Evolutionary conservation across 306 rosid genomes (phyloP).

Genomic region (Carpinus viminea): DNA sequence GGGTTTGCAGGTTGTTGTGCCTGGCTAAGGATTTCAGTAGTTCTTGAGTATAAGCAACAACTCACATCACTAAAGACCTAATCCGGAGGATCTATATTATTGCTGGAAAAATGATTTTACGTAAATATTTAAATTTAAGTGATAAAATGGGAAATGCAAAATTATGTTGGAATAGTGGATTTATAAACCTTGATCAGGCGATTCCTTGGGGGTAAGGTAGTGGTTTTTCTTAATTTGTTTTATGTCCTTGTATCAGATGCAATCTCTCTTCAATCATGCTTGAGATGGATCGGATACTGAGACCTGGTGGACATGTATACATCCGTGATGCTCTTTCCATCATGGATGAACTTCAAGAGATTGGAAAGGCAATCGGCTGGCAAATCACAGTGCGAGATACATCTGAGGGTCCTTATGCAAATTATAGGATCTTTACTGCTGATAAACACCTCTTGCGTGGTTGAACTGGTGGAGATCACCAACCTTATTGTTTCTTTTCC

Average conservation of each 20-base stretch:
- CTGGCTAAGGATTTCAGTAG: neutral
- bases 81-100: neutral
- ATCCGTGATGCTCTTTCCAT: slow-evolving; percentile 72
- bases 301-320: slow-evolving; percentile 83
- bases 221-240: slow-evolving; percentile 6
- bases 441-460: slow-evolving; percentile 70
- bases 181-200: neutral
- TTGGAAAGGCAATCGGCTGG: slow-evolving; percentile 92
- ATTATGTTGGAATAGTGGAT: neutral
- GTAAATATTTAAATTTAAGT: neutral
- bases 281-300: slow-evolving; percentile 94
- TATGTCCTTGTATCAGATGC: slow-evolving; percentile 55
- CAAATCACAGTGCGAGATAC: slow-evolving; percentile 62
- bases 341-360: slow-evolving; percentile 85
- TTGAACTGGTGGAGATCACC: slow-evolving; percentile 35
- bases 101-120: neutral
- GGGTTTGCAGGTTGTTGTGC: neutral
- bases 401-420: slow-evolving; percentile 86
- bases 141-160: neutral
- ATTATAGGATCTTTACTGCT: slow-evolving; percentile 73
- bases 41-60: neutral
- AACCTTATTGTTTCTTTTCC: neutral
- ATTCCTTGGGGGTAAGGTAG: neutral
- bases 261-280: slow-evolving; percentile 82
- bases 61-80: neutral